phyloP scores from a whole-genome alignment of 176 grass and related monocot genomes.

The Sorghum bicolor region DNA sequence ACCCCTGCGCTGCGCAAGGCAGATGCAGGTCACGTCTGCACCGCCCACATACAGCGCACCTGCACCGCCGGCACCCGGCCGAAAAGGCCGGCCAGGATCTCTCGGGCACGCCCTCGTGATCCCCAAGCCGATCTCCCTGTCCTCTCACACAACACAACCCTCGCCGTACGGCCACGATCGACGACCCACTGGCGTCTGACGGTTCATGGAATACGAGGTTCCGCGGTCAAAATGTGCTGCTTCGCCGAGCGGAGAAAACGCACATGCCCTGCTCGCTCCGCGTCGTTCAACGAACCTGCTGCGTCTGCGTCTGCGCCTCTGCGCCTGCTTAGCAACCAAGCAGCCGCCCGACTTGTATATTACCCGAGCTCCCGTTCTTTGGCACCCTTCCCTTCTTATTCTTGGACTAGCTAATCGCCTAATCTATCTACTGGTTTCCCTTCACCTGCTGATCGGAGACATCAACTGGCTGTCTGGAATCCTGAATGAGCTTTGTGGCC shows the following conservation, averaged over 20 bases:
- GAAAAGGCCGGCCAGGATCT: conserved; percentile 3
- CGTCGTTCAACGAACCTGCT: conserved; percentile 41
- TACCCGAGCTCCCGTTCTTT: not conserved
- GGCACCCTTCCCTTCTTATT: not conserved
- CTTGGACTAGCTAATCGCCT: not conserved
- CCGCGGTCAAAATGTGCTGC: conserved; percentile 29
- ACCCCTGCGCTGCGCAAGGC: not conserved
- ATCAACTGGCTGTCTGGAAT: not conserved
- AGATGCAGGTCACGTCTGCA: not conserved
- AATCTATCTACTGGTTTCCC: too few relatives aligned
- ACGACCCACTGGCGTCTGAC: not conserved
- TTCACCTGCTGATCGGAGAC: not conserved
- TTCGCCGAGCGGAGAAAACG: not conserved
- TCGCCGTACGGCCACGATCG: not conserved
- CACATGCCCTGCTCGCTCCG: not conserved
- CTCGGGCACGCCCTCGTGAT: not conserved
- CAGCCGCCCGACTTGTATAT: not conserved
- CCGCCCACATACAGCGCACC: conserved; percentile 22
- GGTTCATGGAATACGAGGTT: conserved; percentile 25
- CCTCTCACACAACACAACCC: not conserved
- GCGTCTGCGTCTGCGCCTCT: not conserved
- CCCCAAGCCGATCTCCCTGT: not conserved
- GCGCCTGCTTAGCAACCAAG: not conserved
- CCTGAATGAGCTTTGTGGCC: not conserved
- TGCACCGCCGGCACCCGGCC: not conserved